Evolutionary conservation across 371 early-diverging fungal species (phyloP).

Genomic region (Chytridiales sp.): DNA sequence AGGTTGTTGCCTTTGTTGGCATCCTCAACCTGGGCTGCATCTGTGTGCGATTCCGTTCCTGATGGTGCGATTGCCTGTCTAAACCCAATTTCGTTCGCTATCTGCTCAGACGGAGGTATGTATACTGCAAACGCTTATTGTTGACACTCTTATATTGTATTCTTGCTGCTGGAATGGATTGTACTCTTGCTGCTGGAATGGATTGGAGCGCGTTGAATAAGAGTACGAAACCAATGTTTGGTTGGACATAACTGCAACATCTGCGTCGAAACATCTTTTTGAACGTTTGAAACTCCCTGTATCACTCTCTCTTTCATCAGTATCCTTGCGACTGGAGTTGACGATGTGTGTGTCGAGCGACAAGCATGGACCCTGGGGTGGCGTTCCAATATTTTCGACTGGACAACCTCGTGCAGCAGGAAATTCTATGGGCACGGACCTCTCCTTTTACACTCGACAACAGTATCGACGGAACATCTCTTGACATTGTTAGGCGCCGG

Average conservation of each 20-base stretch:
- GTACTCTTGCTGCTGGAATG: background rate
- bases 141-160: too few species aligned
- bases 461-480: background rate
- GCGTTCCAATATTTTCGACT: slow-evolving; percentile 4
- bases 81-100: slow-evolving; percentile 20
- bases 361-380: too few species aligned
- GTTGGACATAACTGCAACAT: background rate
- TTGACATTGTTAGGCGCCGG: too few species aligned
- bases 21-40: too few species aligned
- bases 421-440: slow-evolving; percentile 4
- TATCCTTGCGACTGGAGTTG: too few species aligned
- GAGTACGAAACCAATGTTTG: too few species aligned
- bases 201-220: background rate
- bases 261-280: slow-evolving; percentile 4
- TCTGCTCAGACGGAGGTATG: slow-evolving; percentile 12
- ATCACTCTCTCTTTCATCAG: too few species aligned
- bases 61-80: slow-evolving; percentile 25
- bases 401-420: slow-evolving; percentile 4
- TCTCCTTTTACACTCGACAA: background rate
- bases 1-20: too few species aligned
- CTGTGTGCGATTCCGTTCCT: slow-evolving; percentile 15
- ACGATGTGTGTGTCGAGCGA: too few species aligned
- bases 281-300: too few species aligned
- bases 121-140: slow-evolving; percentile 2
- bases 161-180: too few species aligned